phyloP scores from a whole-genome alignment of 441 rosid species.

The Rhodomyrtus psidioides region DNA sequence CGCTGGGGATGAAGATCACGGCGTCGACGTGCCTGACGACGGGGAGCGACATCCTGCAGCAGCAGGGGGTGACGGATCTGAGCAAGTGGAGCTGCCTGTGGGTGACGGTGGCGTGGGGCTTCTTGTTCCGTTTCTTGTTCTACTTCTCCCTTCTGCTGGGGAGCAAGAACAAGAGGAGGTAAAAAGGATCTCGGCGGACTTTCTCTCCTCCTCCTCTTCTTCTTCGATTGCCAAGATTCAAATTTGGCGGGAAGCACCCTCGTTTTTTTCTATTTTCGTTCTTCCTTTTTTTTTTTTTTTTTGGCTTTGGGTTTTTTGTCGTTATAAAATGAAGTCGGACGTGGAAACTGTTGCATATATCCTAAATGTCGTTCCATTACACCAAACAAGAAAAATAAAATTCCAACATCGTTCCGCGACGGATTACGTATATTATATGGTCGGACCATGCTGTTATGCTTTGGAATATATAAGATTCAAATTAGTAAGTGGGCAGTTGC shows the following conservation, averaged over 20 bases:
- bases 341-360: background rate
- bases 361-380: background rate
- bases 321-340: background rate
- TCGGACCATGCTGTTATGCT: background rate
- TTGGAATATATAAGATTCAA: background rate
- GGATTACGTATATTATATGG: background rate
- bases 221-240: background rate
- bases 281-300: background rate
- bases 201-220: background rate
- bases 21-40: constrained; percentile 62
- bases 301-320: background rate
- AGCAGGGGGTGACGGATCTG: constrained; percentile 57
- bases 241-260: background rate
- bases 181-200: background rate
- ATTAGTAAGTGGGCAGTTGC: background rate
- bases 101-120: constrained; percentile 75
- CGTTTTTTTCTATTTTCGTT: background rate
- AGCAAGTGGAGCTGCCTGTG: constrained; percentile 68
- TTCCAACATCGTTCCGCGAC: fast-evolving
- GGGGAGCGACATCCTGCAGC: constrained; percentile 43
- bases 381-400: too few species aligned
- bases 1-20: constrained; percentile 34
- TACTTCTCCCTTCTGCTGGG: constrained; percentile 69
- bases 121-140: constrained; percentile 69
- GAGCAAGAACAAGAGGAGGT: constrained; percentile 85